Percentiles rank a stretch among this genome's conserved stretches.
Conservation (phyloP, 2,329 filamentous ascomycete genomes). For the Colletotrichum lini region DNA sequence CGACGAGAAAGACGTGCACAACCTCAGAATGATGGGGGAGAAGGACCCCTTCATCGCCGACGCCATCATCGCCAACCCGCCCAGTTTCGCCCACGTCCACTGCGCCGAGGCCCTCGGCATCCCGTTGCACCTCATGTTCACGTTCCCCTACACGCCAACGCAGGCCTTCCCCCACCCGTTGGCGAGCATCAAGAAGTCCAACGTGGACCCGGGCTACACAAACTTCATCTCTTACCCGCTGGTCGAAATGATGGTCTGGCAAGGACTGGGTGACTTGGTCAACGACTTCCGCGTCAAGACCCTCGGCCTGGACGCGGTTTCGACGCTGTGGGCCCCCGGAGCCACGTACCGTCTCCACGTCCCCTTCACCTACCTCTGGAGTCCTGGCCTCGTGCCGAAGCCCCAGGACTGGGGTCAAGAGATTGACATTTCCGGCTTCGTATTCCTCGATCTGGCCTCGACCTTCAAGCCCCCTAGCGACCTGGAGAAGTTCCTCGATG, state of each 20-base stretch:
- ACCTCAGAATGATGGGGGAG: slow-evolving; percentile 75
- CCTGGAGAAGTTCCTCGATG: slow-evolving; percentile 69
- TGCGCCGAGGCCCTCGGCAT: slow-evolving; percentile 85
- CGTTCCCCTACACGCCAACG: slow-evolving; percentile 84
- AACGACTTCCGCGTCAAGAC: slow-evolving; percentile 81
- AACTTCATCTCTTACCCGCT: slow-evolving; percentile 87
- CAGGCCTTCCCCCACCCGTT: slow-evolving; percentile 83
- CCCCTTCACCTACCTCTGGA: slow-evolving; percentile 83
- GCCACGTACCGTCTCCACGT: slow-evolving; percentile 81
- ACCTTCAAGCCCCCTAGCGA: slow-evolving; percentile 71
- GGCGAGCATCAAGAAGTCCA: slow-evolving; percentile 80
- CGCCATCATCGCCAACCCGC: slow-evolving; percentile 89
- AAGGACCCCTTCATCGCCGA: slow-evolving; percentile 77
- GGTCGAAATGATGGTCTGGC: slow-evolving; percentile 92
- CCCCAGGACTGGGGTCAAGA: slow-evolving; percentile 78
- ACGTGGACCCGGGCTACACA: slow-evolving; percentile 79
- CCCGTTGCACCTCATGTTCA: slow-evolving; percentile 90
- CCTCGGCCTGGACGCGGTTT: slow-evolving; percentile 80
- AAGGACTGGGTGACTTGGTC: slow-evolving; percentile 85
- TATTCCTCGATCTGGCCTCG: slow-evolving; percentile 80
- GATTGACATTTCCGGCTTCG: slow-evolving; percentile 83
- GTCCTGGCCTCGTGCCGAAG: slow-evolving; percentile 75
- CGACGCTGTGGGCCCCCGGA: slow-evolving; percentile 82
- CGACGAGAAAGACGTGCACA: slow-evolving; percentile 73
- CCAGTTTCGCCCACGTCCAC: slow-evolving; percentile 83